phyloP scores from a whole-genome alignment of 2,329 filamentous ascomycete genomes.

The Diplodia mutila region DNA sequence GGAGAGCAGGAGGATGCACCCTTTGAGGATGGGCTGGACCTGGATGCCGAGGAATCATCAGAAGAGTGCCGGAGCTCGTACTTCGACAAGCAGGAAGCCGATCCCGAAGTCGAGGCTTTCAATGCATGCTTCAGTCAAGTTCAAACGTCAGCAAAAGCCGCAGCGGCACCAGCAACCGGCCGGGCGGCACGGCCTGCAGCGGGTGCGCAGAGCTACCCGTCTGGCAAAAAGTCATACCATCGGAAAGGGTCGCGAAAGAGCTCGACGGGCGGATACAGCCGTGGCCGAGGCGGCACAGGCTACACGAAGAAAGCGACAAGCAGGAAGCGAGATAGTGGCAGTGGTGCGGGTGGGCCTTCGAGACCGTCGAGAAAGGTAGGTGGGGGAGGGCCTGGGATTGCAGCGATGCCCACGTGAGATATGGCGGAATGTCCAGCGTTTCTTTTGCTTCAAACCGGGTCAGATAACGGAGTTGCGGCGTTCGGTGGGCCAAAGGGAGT shows the following conservation, averaged over 20 bases:
- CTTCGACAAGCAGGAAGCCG: slow-evolving; percentile 3
- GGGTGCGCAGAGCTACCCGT: neutral
- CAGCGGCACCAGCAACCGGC: neutral
- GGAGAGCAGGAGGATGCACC: slow-evolving; percentile 35
- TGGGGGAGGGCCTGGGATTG: slow-evolving; percentile 36
- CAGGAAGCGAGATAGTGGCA: slow-evolving; percentile 9
- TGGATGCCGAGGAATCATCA: slow-evolving; percentile 8
- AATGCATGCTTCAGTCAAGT: slow-evolving; percentile 19
- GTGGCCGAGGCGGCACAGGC: slow-evolving; percentile 5
- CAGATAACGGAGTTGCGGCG: neutral
- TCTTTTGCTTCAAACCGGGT: neutral
- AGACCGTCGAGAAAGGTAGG: slow-evolving; percentile 21
- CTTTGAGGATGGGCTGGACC: slow-evolving; percentile 14
- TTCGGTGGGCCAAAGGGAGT: neutral
- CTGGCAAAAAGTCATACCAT: neutral
- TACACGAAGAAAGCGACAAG: slow-evolving; percentile 26
- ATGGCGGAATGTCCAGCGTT: neutral
- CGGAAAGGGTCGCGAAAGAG: slow-evolving; percentile 23
- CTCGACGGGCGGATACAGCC: slow-evolving; percentile 22
- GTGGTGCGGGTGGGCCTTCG: slow-evolving; percentile 15
- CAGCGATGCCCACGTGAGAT: slow-evolving; percentile 45
- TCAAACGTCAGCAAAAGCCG: neutral
- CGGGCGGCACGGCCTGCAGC: slow-evolving; percentile 1
- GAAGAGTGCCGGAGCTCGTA: slow-evolving; percentile 18
- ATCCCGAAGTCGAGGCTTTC: slow-evolving; percentile 26